Conservation (phyloP, 148 eudicot species). For the Arbutus unedo region DNA sequence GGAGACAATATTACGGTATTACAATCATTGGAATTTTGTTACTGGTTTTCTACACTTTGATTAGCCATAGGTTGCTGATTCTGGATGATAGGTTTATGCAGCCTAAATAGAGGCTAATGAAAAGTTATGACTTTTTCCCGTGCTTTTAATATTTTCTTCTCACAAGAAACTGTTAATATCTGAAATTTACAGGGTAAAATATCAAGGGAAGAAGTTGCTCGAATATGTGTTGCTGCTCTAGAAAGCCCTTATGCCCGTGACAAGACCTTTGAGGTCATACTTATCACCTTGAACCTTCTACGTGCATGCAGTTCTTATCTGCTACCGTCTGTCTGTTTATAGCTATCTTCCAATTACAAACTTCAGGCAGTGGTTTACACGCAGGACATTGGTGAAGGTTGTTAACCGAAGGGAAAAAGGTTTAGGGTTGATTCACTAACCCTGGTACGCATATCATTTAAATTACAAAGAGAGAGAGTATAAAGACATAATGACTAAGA, state of each 20-base stretch:
- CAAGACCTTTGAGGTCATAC: slow-evolving; percentile 90
- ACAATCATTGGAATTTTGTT: neutral
- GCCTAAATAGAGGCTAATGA: neutral
- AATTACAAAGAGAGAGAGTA: no score
- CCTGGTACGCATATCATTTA: no score
- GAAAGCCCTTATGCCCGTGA: slow-evolving; percentile 80
- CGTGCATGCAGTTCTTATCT: neutral
- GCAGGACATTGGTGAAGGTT: neutral
- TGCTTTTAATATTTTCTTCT: neutral
- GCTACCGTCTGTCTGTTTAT: neutral
- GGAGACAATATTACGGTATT: slow-evolving; percentile 92
- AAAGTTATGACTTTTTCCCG: neutral
- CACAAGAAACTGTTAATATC: neutral
- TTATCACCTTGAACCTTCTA: neutral
- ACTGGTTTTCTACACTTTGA: neutral
- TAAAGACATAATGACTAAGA: no score
- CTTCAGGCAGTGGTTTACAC: neutral
- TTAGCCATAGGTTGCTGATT: neutral
- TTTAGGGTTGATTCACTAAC: no score
- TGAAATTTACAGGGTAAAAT: slow-evolving; percentile 66
- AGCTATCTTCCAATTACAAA: neutral
- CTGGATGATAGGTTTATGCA: neutral
- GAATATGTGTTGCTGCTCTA: slow-evolving; percentile 87
- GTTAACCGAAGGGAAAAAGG: no score
- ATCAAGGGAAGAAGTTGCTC: slow-evolving; percentile 94